Evolutionary conservation across 2,329 filamentous ascomycete genomes (phyloP).

Genomic region (Purpureocillium takamizusanense): DNA sequence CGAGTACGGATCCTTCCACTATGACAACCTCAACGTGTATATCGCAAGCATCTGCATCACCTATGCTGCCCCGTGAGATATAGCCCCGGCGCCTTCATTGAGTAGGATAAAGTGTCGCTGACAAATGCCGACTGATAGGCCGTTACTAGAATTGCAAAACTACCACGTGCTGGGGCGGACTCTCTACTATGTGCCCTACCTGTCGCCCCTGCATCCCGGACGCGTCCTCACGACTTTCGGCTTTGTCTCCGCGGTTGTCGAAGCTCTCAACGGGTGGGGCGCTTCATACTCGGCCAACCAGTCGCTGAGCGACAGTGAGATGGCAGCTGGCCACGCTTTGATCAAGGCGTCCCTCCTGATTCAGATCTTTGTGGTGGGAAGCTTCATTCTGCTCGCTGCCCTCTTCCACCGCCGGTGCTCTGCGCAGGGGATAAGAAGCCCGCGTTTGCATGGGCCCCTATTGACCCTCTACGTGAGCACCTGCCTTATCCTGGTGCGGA

Average conservation of each 20-base stretch:
- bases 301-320: slow-evolving; percentile 24
- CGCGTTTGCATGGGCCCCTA: not conserved
- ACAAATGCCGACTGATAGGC: not conserved
- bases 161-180: slow-evolving; percentile 53
- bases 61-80: slow-evolving; percentile 23
- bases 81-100: not conserved
- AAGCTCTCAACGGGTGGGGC: slow-evolving; percentile 36
- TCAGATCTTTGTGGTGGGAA: slow-evolving; percentile 42
- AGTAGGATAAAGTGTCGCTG: too few relatives aligned
- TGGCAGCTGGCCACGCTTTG: slow-evolving; percentile 33
- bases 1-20: slow-evolving; percentile 20
- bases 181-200: slow-evolving; percentile 47
- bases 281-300: slow-evolving; percentile 38
- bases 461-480: slow-evolving; percentile 41
- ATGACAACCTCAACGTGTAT: slow-evolving; percentile 19
- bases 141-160: slow-evolving; percentile 15
- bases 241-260: slow-evolving; percentile 35
- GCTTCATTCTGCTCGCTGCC: slow-evolving; percentile 38
- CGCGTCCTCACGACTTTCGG: slow-evolving; percentile 37
- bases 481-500: slow-evolving; percentile 39
- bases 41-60: slow-evolving; percentile 25
- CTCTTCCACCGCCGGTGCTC: not conserved
- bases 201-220: slow-evolving; percentile 40
- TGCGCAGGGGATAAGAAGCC: not conserved
- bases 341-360: slow-evolving; percentile 42